phyloP scores from a whole-genome alignment of 139 green algal genomes.

The Micromonas pusilla region DNA sequence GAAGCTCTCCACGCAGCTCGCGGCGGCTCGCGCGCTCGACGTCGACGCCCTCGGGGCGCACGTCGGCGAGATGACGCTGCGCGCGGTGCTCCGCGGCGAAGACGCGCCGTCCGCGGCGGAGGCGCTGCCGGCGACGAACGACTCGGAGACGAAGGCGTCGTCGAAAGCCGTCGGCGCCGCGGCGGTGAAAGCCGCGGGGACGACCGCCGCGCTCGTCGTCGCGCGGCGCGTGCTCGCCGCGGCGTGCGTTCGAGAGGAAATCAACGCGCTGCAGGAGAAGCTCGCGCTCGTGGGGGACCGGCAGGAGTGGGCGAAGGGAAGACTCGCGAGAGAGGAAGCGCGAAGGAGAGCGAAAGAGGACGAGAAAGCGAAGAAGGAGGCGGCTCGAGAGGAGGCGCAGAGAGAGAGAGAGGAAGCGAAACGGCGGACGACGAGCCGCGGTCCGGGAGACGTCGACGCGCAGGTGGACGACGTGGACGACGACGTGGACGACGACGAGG shows the following conservation, averaged over 20 bases:
- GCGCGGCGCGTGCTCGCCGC: background rate
- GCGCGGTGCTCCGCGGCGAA: background rate
- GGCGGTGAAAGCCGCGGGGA: background rate
- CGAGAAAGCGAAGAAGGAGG: background rate
- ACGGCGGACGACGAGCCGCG: background rate
- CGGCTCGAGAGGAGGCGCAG: background rate
- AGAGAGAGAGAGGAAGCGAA: background rate
- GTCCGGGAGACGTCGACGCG: background rate
- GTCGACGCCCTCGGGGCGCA: background rate
- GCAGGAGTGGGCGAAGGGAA: background rate
- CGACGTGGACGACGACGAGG: background rate
- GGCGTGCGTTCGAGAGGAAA: background rate
- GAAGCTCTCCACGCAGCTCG: background rate
- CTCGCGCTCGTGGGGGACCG: background rate
- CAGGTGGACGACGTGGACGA: background rate
- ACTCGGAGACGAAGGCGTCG: background rate
- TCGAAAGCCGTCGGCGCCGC: background rate
- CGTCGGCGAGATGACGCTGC: background rate
- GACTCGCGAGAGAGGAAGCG: background rate
- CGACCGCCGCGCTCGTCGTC: background rate
- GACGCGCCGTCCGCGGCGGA: background rate
- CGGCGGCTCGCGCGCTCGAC: background rate
- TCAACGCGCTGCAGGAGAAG: background rate
- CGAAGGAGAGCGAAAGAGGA: background rate
- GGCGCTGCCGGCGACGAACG: background rate